A percentile compares a stretch with the other conserved stretches of the same genome.
These are phyloP conservation scores for Calocybe indica DNA, from an alignment of 768 basidiomycete genomes.

Conservation along the genomic window DNA sequence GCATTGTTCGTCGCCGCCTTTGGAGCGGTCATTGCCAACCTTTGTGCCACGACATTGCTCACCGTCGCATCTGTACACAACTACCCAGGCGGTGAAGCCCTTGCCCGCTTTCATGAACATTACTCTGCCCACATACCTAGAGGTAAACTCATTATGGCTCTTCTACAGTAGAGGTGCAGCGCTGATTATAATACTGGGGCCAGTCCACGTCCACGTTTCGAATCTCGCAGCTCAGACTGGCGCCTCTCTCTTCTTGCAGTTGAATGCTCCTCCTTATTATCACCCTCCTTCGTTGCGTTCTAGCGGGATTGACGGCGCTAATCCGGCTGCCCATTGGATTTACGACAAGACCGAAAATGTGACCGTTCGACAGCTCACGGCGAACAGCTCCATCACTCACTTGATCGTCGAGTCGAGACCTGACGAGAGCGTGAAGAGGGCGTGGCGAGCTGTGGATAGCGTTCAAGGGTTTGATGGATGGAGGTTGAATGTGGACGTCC, in stretches of 20 bases:
- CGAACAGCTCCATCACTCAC: conserved; percentile 45
- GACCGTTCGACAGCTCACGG: conserved; percentile 31
- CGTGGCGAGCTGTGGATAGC: conserved; percentile 38
- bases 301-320: background rate
- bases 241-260: conserved; percentile 81
- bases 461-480: conserved; percentile 43
- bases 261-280: conserved; percentile 50
- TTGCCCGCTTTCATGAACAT: conserved; percentile 53
- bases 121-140: conserved; percentile 20
- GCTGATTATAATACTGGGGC: conserved; percentile 6
- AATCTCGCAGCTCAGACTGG: conserved; percentile 89
- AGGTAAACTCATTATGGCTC: too few species aligned
- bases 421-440: conserved; percentile 11
- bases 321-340: conserved; percentile 34
- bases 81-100: conserved; percentile 85
- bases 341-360: conserved; percentile 84
- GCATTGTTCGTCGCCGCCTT: conserved; percentile 39
- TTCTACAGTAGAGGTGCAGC: background rate
- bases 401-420: conserved; percentile 49
- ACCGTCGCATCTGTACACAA: conserved; percentile 62
- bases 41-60: conserved; percentile 42
- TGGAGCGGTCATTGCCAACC: conserved; percentile 49
- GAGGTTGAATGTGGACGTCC: conserved; percentile 14
- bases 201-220: conserved; percentile 65
- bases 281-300: conserved; percentile 8